Base-by-base conservation (phyloP, 106 monocot genomes). In the Phalaenopsis equestris region DNA sequence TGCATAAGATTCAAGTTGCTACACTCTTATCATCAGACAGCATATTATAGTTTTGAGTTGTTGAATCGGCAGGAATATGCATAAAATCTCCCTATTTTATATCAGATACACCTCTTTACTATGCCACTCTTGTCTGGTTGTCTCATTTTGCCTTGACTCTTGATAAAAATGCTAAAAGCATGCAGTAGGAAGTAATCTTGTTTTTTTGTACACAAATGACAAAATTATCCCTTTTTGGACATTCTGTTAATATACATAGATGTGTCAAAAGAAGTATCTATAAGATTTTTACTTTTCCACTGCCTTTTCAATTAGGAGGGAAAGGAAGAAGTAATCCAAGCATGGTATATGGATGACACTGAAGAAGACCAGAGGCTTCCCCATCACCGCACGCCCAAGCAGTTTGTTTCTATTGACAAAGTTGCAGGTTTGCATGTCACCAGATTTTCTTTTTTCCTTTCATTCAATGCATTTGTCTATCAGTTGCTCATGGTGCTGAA, bases 301-400 rank as follows among this genome's bases (percentile, higher is more conserved):
- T 70, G 70, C 4, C 17, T 3, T 24, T 30, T 76, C 14, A 48
- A 72, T 86, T 56, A 96, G 95, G 95, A 93, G 79, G 89, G 89
- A 64, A 93, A 90, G 79, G 91, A 87, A 81, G 92, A 91, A 42
- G 93, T 88, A 43, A 79, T 92, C 78, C 88, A 94, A 86, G 98
- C 98, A 15, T 98, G 98, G 98, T 92, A 94, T 81, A 93, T 98
- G 98, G 94, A 98, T 86, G 89, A 98, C 72, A 87, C 84, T 77
- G 87, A 89, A 15, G 94, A 87, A 79, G 98, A 98, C 80, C 98
- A 92, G 78, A 92, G 92, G 80, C 91, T 98, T 86, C 98, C 98
- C 67, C 98, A 98, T 91, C 94, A 94, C 82, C 88, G 87, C 73
- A 90, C 91, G 64, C 92, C 98, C 30, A 91, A 98, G 82, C 85